Percentiles rank a stretch among this genome's conserved stretches.
phyloP scores from a whole-genome alignment of 2,329 filamentous ascomycete genomes.

The Cyanodermella asteris region DNA sequence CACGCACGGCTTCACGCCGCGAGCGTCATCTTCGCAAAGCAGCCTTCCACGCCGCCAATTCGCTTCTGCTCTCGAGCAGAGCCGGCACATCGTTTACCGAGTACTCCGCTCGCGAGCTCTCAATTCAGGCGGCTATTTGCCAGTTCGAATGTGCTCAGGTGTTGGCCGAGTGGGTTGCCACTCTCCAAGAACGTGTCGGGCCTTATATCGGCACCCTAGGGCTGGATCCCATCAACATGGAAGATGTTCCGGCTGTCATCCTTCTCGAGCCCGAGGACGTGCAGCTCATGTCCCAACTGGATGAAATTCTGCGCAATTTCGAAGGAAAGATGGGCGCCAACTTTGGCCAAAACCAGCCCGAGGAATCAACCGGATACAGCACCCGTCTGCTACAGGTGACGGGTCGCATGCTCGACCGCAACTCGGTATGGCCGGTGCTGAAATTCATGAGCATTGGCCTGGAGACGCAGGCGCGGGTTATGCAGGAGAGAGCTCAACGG shows the following conservation, averaged over 20 bases:
- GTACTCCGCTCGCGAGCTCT: constrained; percentile 61
- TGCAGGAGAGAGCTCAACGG: constrained; percentile 41
- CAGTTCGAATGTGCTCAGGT: constrained; percentile 88
- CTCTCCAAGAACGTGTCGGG: constrained; percentile 83
- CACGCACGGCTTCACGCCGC: constrained; percentile 49
- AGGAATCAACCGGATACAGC: constrained; percentile 61
- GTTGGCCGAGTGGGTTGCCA: constrained; percentile 81
- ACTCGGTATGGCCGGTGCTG: constrained; percentile 75
- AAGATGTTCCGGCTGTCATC: constrained; percentile 68
- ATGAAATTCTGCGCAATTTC: constrained; percentile 52
- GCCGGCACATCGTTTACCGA: constrained; percentile 71
- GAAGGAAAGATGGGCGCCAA: constrained; percentile 55
- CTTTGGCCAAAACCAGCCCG: constrained; percentile 34
- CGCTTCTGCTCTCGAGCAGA: constrained; percentile 69
- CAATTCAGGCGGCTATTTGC: constrained; percentile 77
- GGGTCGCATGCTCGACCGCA: constrained; percentile 69
- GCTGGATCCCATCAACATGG: constrained; percentile 56
- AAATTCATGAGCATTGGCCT: constrained; percentile 45
- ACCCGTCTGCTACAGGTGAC: constrained; percentile 68
- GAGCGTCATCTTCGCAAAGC: constrained; percentile 81
- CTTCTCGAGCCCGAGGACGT: constrained; percentile 80
- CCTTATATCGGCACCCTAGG: constrained; percentile 72
- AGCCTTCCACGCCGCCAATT: constrained; percentile 88
- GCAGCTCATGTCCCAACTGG: constrained; percentile 63
- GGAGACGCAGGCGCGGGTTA: constrained; percentile 39